phyloP scores from a whole-genome alignment of 2,329 filamentous ascomycete species.

The Colletotrichum tamarilloi region DNA sequence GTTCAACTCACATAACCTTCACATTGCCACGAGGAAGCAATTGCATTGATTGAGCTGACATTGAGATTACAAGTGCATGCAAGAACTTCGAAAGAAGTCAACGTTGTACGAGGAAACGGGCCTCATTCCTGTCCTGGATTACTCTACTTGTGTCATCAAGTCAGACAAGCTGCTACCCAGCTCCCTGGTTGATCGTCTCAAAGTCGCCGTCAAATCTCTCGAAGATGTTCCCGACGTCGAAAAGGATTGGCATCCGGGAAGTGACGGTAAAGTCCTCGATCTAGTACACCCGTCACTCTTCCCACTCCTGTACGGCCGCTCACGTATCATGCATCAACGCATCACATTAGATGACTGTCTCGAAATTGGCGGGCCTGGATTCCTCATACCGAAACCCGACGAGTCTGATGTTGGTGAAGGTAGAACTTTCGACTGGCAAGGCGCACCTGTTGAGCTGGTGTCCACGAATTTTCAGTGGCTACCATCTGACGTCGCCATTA shows the following conservation, averaged over 20 bases:
- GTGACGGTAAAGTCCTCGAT: slow-evolving; percentile 67
- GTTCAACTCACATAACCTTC: too few species aligned
- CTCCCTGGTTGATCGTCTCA: slow-evolving; percentile 50
- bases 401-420: not conserved
- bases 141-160: slow-evolving; percentile 46
- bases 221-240: slow-evolving; percentile 60
- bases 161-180: slow-evolving; percentile 44
- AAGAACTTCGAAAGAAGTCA: slow-evolving; percentile 47
- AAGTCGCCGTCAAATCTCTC: slow-evolving; percentile 55
- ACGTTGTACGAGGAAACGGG: slow-evolving; percentile 45
- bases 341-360: slow-evolving; percentile 52
- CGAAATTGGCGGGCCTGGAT: slow-evolving; percentile 46
- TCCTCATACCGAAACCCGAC: slow-evolving; percentile 38
- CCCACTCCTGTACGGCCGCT: slow-evolving; percentile 65
- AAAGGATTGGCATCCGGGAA: slow-evolving; percentile 72
- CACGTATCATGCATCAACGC: slow-evolving; percentile 45
- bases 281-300: slow-evolving; percentile 74
- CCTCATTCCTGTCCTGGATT: slow-evolving; percentile 48
- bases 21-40: too few species aligned
- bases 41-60: not conserved
- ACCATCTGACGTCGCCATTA: slow-evolving; percentile 59
- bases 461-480: slow-evolving; percentile 57
- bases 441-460: not conserved
- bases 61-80: not conserved
- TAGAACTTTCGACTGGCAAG: not conserved